Base-by-base conservation (phyloP, 148 eudicot species). In the Selenicereus undatus region DNA sequence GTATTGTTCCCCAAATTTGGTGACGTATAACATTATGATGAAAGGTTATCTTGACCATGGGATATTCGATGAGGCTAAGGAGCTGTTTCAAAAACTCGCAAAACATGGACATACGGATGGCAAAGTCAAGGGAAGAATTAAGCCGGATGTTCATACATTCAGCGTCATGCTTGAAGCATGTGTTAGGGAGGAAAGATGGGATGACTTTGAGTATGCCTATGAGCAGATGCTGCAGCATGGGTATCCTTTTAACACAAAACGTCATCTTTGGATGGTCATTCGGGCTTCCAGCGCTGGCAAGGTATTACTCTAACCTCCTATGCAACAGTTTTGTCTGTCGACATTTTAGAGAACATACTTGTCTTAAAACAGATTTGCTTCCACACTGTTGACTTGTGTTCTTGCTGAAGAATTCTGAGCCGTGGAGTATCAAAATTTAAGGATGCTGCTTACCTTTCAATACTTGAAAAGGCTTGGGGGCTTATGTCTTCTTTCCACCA, bases 1-100 rank as follows among this genome's bases (percentile, higher is more conserved):
- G 76, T 86, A 89, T 78, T 95, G 99, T 84, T 88, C 94, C 77
- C 99, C 99, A 27, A 95, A 95, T 89, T 82, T 91, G 43, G 89
- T 87, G 26, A 95, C 95, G 13, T 92, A 82, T 82, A 95, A 95
- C 87, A 87, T 93, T 51, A 87, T 95, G 90, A 86, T 95, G 83
- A 95, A 91, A 85, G 97, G 88, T 43, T 92, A 86, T 79, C 79
- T 91, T 64, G 90, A 90, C 72, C 86, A 87, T 42, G 88, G 83
- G 65, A 91, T 83, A 97, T 91, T 93, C 78, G 90, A 90, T 29
- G 91, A 95, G 77, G 99, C 93, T 43, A 92, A 80, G 35, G 86
- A 78, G 35, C 78, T 95, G 75, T 95, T 95, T 84, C 89, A 82
- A 54, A 89, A 76, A 69, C 82, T 93, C 82, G 75, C 80, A 30